Base-by-base conservation (phyloP, 2,329 filamentous ascomycete genomes). In the Shiraia sp. region DNA sequence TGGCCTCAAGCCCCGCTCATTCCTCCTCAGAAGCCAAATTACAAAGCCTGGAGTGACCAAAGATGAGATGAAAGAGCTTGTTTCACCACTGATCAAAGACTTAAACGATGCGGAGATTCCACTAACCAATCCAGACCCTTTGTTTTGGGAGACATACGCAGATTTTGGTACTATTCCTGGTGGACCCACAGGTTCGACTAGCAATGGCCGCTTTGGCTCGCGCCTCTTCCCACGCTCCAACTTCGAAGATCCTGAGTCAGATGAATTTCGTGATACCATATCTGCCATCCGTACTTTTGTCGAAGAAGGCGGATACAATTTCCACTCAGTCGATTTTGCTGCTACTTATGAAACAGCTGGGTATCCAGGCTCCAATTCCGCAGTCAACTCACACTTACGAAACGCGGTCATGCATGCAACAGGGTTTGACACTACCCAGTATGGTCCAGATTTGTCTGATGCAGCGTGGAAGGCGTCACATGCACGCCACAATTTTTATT, bases 211-310 rank as follows among this genome's bases (percentile, higher is more conserved):
- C 23, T 58, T 63, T 28, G 57, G 42, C 15, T 63, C 59, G 2
- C 56, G 59, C 9, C 61, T 72, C 1, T 55, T 72, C 3, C 70
- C 68, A 1, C 49, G 59, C 15, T 35, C 46, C 10, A 55, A 48
- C n/a, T 55, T 72, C 6, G 44, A 43, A 32, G 40, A 63, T 25
- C 30, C 50, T 4, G 40, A 38, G 13, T 57, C 52, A 2, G 13
- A 29, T 6, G 35, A 37, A 3, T 63, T 60, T 36, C 32, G 43
- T 8, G 32, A 32, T 1, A 54, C 48, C 2, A 64, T 63, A 36
- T 42, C 32, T 3, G 36, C 57, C 2, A 61, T 63, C 12, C 49
- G 59, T 10, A 31, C 39, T 3, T 61, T 51, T 10, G 57, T 63
- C 9, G 57, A 61, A 47, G 54, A 59, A 15, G 61, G 61, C 3